phyloP scores from a whole-genome alignment of 225 moss, liverwort and hornwort species.

The Bryum argenteum region DNA sequence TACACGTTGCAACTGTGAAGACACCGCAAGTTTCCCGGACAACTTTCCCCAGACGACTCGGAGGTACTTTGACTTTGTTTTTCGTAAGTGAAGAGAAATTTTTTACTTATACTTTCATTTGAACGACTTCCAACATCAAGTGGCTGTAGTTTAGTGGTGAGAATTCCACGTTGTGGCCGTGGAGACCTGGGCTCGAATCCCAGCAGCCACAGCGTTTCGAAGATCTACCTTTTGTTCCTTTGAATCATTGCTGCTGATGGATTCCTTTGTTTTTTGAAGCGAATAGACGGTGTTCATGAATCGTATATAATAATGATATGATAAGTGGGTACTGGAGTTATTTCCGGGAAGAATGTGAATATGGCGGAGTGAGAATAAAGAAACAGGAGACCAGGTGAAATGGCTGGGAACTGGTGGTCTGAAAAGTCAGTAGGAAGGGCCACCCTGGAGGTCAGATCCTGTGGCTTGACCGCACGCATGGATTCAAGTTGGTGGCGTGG shows the following conservation, averaged over 20 bases:
- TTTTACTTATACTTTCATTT: accelerated
- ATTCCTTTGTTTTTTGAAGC: background rate
- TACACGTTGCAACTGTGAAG: background rate
- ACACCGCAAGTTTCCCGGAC: background rate
- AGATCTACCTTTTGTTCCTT: background rate
- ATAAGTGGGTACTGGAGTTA: too few species aligned
- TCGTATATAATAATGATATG: too few species aligned
- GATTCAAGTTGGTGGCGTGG: background rate
- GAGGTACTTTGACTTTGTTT: background rate
- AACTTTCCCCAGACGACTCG: too few species aligned
- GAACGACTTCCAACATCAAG: accelerated
- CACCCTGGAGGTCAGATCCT: too few species aligned
- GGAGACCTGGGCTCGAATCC: conserved; percentile 98
- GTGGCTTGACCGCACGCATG: background rate
- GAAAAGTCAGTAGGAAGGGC: too few species aligned
- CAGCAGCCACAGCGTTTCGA: conserved; percentile 62
- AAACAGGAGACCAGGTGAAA: background rate
- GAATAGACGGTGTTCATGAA: too few species aligned
- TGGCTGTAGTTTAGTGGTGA: conserved; percentile 93
- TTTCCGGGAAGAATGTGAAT: too few species aligned
- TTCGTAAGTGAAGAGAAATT: too few species aligned
- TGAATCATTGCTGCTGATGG: too few species aligned
- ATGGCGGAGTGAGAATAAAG: too few species aligned
- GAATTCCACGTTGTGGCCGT: conserved; percentile 98
- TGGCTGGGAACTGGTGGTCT: background rate